phyloP scores from a whole-genome alignment of 2,329 filamentous ascomycete genomes.

The Thelonectria discophora region DNA sequence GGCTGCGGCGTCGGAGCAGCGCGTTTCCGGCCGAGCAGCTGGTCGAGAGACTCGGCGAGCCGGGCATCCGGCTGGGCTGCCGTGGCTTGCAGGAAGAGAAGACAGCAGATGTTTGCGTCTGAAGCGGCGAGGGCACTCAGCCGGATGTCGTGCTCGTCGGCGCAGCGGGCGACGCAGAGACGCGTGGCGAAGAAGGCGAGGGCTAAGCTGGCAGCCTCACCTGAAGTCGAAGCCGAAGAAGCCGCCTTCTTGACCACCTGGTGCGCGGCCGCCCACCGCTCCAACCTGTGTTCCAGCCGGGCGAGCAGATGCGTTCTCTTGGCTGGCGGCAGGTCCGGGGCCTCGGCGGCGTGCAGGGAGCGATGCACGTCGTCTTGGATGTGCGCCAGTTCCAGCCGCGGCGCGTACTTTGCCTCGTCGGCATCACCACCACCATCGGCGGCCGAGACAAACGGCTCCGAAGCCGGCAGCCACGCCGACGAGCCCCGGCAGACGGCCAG shows the following conservation, averaged over 20 bases:
- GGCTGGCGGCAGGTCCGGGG: slow-evolving; percentile 14
- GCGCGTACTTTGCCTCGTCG: slow-evolving; percentile 16
- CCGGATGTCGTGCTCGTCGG: slow-evolving; percentile 8
- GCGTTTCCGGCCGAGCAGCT: slow-evolving; percentile 22
- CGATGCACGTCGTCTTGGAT: slow-evolving; percentile 40
- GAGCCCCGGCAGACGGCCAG: slow-evolving; percentile 36
- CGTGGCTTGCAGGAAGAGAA: slow-evolving; percentile 37
- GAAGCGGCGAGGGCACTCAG: slow-evolving; percentile 11
- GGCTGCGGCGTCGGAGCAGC: slow-evolving; percentile 1
- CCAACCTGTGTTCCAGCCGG: slow-evolving; percentile 33
- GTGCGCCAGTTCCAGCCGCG: slow-evolving; percentile 36
- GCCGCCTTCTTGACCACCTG: slow-evolving; percentile 24
- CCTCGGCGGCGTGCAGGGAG: slow-evolving; percentile 25
- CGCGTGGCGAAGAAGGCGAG: slow-evolving; percentile 38
- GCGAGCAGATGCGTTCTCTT: slow-evolving; percentile 23
- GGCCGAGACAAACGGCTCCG: neutral
- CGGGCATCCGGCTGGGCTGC: slow-evolving; percentile 25
- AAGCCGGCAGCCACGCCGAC: slow-evolving; percentile 28
- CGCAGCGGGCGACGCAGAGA: slow-evolving; percentile 28
- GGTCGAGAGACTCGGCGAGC: slow-evolving; percentile 28
- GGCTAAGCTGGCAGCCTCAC: slow-evolving; percentile 24
- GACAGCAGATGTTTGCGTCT: slow-evolving; percentile 39
- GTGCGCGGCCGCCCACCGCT: slow-evolving; percentile 34
- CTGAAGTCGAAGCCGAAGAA: slow-evolving; percentile 2
- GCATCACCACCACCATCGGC: slow-evolving; percentile 20